Evolutionary conservation across 352 stramenopile species (phyloP).

Genomic region (Phytophthora citrophthora): DNA sequence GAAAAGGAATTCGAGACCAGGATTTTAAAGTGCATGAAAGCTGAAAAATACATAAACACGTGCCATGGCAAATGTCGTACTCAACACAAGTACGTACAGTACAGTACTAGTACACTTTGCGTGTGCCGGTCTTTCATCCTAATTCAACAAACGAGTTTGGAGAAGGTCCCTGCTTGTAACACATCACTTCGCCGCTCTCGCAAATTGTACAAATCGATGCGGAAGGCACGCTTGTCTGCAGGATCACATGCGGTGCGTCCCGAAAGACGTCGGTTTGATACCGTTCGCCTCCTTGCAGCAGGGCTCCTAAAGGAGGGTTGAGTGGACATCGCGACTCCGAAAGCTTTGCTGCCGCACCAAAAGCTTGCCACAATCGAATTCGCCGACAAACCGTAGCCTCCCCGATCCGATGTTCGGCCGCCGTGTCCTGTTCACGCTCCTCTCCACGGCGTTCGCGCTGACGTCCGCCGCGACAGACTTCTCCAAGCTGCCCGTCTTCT

Average conservation of each 20-base stretch:
- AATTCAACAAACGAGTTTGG: not conserved
- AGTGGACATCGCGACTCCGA: conserved; percentile 2
- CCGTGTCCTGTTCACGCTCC: conserved; percentile 13
- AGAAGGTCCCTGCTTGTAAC: not conserved
- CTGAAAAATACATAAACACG: too few species aligned
- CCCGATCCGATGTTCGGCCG: conserved; percentile 8
- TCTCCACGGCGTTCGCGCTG: conserved; percentile 9
- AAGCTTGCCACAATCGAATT: conserved; percentile 16
- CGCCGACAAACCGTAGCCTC: conserved; percentile 4
- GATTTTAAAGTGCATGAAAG: too few species aligned
- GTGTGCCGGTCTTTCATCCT: not conserved
- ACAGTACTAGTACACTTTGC: too few species aligned
- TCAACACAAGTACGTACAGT: too few species aligned
- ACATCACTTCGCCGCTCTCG: conserved; percentile 16
- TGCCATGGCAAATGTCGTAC: too few species aligned
- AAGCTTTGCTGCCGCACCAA: not conserved
- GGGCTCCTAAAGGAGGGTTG: not conserved
- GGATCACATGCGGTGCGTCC: not conserved
- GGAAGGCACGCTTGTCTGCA: conserved; percentile 1
- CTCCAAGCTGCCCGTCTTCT: conserved; percentile 42
- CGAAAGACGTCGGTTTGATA: not conserved
- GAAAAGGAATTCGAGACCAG: not conserved
- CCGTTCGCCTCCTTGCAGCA: not conserved
- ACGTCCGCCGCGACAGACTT: conserved; percentile 11
- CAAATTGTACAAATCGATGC: conserved; percentile 19